Evolutionary conservation across 177 flowering plant species (phyloP), one percentile per base, ranked within the genome.

Genomic region (Vitis hybrid): DNA sequence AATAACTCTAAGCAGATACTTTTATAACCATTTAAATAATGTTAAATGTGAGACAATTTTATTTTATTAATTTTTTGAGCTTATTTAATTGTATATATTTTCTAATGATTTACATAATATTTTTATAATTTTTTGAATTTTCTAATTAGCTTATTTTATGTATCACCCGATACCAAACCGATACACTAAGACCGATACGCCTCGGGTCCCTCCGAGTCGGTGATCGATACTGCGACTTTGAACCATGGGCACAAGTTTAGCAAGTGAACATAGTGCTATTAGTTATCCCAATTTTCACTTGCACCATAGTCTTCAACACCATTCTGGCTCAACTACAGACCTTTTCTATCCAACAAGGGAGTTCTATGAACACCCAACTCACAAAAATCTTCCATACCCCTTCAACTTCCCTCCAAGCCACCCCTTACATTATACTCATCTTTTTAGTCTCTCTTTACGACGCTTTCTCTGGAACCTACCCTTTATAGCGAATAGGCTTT

Each of bases 311-410:
- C 61, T 85, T 85, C 82, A 87, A 88, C 79, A 84, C 88, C 10
- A 85, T 87, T 18, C 50, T 90, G 22, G 91, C 93, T 70, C 95
- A 84, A 45, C 87, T 88, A 29, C 85, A 86, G 49, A 82, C 83
- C 9, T 83, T 93, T 76, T 91, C 97, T 16, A 92, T 93, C 64
- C 94, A 91, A 74, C 98, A 93, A 82, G 97, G 90, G 10, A 87
- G 88, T 31, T 26, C 82, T 34, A 91, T 91, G 98, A 65, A 92
- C 82, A 84, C 86, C 26, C 57, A 69, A 0, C 77, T 93, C 74
- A 77, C 90, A 13, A 75, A 74, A 58, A 73, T 57, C 68, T 92
- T 93, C 81, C 76, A 78, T 10, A 81, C 91, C 71, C 71, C 98
- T 7, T 90, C 97, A 1, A 96, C 98, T 53, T 93, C 98, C 0